phyloP scores from a whole-genome alignment of 1,284 basidiomycete species.

The Pyrrhoderma lamaoense region DNA sequence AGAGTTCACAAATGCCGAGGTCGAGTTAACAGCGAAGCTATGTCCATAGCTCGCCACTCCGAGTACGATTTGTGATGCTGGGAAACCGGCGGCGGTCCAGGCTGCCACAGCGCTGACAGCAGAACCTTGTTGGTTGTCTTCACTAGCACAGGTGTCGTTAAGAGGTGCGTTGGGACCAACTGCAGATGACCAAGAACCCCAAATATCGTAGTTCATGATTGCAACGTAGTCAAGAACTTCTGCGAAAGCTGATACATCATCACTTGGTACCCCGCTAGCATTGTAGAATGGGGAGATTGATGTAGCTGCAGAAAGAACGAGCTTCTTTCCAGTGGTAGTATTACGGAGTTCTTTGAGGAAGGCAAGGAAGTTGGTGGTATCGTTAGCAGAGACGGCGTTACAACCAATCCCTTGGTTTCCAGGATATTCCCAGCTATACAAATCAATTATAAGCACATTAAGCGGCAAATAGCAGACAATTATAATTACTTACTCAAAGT shows the following conservation, averaged over 20 bases:
- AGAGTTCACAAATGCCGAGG: conserved; percentile 33
- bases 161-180: conserved; percentile 85
- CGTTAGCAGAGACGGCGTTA: conserved; percentile 55
- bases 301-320: conserved; percentile 71
- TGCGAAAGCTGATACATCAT: conserved; percentile 64
- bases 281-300: conserved; percentile 63
- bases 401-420: conserved; percentile 62
- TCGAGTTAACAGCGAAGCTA: conserved; percentile 41
- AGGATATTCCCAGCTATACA: conserved; percentile 84
- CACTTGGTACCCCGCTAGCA: conserved; percentile 46
- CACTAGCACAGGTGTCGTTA: conserved; percentile 63
- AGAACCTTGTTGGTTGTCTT: conserved; percentile 61
- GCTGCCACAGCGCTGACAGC: conserved; percentile 64
- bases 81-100: conserved; percentile 77
- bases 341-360: conserved; percentile 71
- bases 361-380: conserved; percentile 64
- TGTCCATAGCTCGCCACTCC: conserved; percentile 78
- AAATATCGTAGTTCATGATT: conserved; percentile 88
- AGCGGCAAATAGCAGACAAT: conserved; percentile 66
- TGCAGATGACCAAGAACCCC: conserved; percentile 43
- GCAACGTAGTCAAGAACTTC: conserved; percentile 71
- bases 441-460: background rate
- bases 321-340: conserved; percentile 45
- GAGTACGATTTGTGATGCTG: conserved; percentile 68
- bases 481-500: conserved; percentile 64